A percentile compares a stretch with the other conserved stretches of the same genome.
phyloP scores from a whole-genome alignment of 345 rosid species.

The Cochlearia excelsa region DNA sequence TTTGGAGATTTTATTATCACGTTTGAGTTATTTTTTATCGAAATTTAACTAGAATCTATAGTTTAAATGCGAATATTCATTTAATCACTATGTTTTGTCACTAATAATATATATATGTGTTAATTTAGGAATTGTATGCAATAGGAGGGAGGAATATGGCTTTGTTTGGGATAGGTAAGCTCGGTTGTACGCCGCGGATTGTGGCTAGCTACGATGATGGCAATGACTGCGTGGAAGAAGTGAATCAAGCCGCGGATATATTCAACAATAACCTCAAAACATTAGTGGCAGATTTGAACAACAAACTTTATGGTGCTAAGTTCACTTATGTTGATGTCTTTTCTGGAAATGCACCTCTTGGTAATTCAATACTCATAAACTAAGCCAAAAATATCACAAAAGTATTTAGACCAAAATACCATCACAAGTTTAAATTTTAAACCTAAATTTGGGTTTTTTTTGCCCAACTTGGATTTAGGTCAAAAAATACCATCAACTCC shows the following conservation, averaged over 20 bases:
- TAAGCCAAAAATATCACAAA: no score
- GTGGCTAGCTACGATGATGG: constrained; percentile 24
- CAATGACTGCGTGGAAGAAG: constrained; percentile 32
- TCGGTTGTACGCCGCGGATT: constrained; percentile 36
- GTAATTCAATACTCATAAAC: constrained; percentile 6
- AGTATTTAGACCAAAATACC: no score
- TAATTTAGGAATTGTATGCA: constrained; percentile 24
- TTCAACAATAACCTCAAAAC: constrained; percentile 31
- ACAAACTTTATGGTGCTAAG: constrained; percentile 6
- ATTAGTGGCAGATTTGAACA: constrained; percentile 27
- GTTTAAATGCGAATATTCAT: no score
- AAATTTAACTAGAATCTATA: no score
- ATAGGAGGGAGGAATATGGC: constrained; percentile 40
- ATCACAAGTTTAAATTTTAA: no score
- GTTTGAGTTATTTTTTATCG: no score
- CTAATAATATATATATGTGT: background rate
- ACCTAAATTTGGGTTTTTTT: no score
- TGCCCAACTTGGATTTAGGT: no score
- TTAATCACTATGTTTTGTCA: no score
- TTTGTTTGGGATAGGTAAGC: constrained; percentile 30
- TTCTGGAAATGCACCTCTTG: constrained; percentile 25
- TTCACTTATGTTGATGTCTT: constrained; percentile 33
- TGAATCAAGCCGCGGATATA: constrained; percentile 30
- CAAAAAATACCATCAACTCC: no score
- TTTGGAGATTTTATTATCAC: no score